Base-by-base conservation (phyloP, 495 filamentous ascomycete genomes). In the Xylaria curta region DNA sequence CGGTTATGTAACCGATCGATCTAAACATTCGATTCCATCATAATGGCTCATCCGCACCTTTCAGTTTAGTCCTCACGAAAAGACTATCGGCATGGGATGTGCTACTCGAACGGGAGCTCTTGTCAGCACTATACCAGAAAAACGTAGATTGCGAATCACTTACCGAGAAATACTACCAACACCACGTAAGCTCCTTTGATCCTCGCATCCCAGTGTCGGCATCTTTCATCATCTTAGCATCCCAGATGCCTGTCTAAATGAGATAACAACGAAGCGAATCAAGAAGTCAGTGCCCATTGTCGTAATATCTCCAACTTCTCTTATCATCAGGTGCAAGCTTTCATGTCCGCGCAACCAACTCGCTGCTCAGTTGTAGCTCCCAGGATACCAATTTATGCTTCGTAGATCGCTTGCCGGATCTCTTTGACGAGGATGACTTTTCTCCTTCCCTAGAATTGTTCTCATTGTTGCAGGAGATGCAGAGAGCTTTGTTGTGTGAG, bases 371-470 rank as follows among this genome's bases (percentile, higher is more conserved):
- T 21, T 71, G 69, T 56, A 71, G 12, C 38, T 71, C 69, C 69
- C 69, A 71, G 2, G 69, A 64, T 13, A 64, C 61, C 60, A 60
- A 71, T 58, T 71, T 71, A 31, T 56, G 69, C 36, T 71, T 56
- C 38, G 54, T 44, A 28, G 44, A 10, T 9, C 59, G 44, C 38
- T 70, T 71, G 19, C 54, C 49, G 38, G 26, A 8, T 15, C 49
- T 46, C 49, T 71, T 71, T 8, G 24, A 60, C 5, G 24, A 33
- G 12, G 53, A 7, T 1, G 28, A 12, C 26, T 54, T 19, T 17
- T 64, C 63, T 21, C 2, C 58, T 19, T 70, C 53, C 17, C 53
- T 63, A 2, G 24, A 19, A 17, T 49, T 38, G 36, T 36, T 31
- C 21, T 59, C 49, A 3, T 24, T 4, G 17, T 28, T 59, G 51